Evolutionary conservation across 345 rosid species (phyloP).

Genomic region (Aquilaria yunnanensis): DNA sequence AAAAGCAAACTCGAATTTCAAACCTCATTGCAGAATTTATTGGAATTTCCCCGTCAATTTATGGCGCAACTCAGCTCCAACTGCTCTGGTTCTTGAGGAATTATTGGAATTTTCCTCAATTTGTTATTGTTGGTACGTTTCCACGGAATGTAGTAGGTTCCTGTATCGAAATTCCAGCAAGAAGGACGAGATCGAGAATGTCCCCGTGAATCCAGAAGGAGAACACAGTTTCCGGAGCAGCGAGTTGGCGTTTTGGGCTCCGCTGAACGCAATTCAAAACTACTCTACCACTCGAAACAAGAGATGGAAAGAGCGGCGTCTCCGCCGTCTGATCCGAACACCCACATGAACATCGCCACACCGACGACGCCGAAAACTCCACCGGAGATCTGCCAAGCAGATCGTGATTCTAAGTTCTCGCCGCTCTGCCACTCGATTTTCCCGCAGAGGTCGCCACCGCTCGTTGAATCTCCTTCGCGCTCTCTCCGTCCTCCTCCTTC

Average conservation of each 20-base stretch:
- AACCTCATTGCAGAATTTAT: background rate
- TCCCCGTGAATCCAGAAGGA: constrained; percentile 52
- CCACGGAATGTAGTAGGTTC: constrained; percentile 54
- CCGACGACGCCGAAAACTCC: constrained; percentile 16
- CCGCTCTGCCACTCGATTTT: constrained; percentile 55
- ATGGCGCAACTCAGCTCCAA: too few species aligned
- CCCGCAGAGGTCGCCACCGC: constrained; percentile 50
- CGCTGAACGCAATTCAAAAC: constrained; percentile 56
- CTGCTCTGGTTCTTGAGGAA: background rate
- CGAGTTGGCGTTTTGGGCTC: constrained; percentile 55
- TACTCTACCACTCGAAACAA: background rate
- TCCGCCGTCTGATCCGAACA: constrained; percentile 25
- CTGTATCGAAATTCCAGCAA: constrained; percentile 51
- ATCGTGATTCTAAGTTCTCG: constrained; percentile 45
- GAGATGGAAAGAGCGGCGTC: constrained; percentile 34
- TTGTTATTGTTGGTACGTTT: background rate
- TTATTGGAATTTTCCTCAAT: background rate
- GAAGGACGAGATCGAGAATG: constrained; percentile 68
- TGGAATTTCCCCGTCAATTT: background rate
- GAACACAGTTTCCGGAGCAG: constrained; percentile 31
- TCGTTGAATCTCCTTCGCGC: constrained; percentile 34
- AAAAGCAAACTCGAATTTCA: constrained; percentile 4
- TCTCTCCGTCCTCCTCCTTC: constrained; percentile 33
- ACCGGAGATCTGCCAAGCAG: constrained; percentile 15
- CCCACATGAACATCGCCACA: constrained; percentile 17